Evolutionary conservation across 495 filamentous ascomycete species (phyloP).

Genomic region (Neurospora sp.): DNA sequence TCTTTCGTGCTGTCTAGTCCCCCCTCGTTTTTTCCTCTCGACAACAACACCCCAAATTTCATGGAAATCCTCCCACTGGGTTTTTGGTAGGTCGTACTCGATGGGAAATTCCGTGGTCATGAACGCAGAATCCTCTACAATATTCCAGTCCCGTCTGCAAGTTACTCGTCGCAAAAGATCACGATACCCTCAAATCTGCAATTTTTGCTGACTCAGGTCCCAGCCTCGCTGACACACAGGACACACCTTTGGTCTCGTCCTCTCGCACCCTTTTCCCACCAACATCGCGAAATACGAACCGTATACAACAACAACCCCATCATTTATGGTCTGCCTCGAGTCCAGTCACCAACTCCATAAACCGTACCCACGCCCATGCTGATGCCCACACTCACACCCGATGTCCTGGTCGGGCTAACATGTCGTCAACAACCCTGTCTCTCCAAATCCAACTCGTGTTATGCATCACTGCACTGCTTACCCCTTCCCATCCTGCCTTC

Average conservation of each 20-base stretch:
- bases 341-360: neutral
- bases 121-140: neutral
- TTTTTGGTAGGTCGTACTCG: neutral
- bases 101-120: neutral
- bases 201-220: neutral
- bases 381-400: neutral
- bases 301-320: neutral
- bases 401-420: neutral
- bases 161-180: neutral
- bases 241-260: neutral
- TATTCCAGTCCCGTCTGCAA: neutral
- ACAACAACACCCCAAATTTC: neutral
- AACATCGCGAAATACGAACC: neutral
- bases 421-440: neutral
- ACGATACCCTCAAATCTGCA: neutral
- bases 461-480: neutral
- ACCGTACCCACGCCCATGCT: neutral
- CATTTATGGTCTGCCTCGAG: neutral
- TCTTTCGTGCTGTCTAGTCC: neutral
- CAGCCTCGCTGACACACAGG: neutral
- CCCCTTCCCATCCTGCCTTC: neutral
- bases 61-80: neutral
- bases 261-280: neutral
- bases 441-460: neutral
- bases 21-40: neutral